These are phyloP conservation scores for Xylaria grammica DNA, from an alignment of 495 filamentous ascomycete species.

Conservation along the genomic window DNA sequence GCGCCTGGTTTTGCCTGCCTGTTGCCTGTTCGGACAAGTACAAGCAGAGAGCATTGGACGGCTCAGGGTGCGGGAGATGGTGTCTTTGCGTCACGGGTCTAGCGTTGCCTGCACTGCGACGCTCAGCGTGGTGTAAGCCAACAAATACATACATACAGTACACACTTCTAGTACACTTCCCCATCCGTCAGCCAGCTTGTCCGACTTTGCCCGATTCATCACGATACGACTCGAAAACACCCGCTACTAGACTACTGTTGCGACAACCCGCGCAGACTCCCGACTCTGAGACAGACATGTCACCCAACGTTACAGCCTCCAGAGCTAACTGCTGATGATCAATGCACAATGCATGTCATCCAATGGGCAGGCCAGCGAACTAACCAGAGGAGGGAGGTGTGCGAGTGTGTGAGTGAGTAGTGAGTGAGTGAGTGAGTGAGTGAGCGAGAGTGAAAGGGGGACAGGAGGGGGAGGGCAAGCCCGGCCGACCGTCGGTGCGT, in stretches of 20 bases:
- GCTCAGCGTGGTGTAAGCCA: conserved; percentile 7
- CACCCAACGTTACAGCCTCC: not conserved
- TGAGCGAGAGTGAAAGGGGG: not conserved
- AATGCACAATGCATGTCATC: not conserved
- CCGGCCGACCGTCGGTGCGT: not conserved
- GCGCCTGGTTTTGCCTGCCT: conserved; percentile 7
- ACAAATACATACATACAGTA: conserved; percentile 11
- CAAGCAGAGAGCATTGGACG: conserved; percentile 11
- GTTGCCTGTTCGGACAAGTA: conserved; percentile 14
- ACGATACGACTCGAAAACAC: conserved; percentile 2
- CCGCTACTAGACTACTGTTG: not conserved
- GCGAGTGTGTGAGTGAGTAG: not conserved
- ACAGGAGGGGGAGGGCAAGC: not conserved
- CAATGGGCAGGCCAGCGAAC: not conserved
- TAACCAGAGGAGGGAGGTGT: not conserved
- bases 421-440: not conserved
- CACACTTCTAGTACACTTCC: not conserved
- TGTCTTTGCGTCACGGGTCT: conserved; percentile 13
- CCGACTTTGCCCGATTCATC: conserved; percentile 23
- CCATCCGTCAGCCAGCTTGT: not conserved
- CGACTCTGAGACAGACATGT: not conserved
- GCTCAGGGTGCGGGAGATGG: not conserved
- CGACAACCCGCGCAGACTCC: too few relatives aligned
- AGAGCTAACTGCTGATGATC: not conserved
- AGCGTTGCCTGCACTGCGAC: conserved; percentile 22